Conservation (phyloP, 345 rosid genomes). For the Lagerstroemia speciosa region DNA sequence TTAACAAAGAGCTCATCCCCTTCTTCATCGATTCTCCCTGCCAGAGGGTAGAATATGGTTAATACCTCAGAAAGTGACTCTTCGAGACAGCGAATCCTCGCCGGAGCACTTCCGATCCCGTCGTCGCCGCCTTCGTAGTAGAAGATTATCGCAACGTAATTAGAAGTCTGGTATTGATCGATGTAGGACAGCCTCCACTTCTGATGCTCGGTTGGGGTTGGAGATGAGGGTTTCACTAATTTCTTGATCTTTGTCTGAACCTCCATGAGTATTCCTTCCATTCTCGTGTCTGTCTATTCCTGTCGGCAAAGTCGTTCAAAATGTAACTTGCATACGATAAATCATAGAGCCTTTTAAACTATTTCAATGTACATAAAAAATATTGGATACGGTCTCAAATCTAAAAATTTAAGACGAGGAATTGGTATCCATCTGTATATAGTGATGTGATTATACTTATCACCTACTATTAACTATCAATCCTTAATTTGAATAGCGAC, state of each 20-base stretch:
- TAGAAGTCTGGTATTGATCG: slow-evolving; percentile 7
- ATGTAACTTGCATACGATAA: too few species aligned
- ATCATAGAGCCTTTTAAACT: too few species aligned
- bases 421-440: too few species aligned
- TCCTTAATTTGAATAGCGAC: too few species aligned
- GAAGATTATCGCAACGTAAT: slow-evolving; percentile 12
- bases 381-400: too few species aligned
- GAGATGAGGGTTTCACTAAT: background rate
- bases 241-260: background rate
- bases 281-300: too few species aligned
- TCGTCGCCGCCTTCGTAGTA: slow-evolving; percentile 19
- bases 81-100: slow-evolving; percentile 20
- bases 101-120: background rate
- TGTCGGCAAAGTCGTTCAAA: too few species aligned
- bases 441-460: too few species aligned
- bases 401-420: too few species aligned
- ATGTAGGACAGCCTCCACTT: slow-evolving; percentile 3
- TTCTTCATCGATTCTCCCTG: slow-evolving; percentile 14
- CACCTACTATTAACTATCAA: too few species aligned
- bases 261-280: too few species aligned
- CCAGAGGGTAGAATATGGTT: slow-evolving; percentile 18
- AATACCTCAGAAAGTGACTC: slow-evolving; percentile 20
- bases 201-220: background rate
- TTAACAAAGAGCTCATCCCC: slow-evolving; percentile 1
- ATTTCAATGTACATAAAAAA: too few species aligned